phyloP scores from a whole-genome alignment of 345 rosid species.

The Lenwebbia sp. region DNA sequence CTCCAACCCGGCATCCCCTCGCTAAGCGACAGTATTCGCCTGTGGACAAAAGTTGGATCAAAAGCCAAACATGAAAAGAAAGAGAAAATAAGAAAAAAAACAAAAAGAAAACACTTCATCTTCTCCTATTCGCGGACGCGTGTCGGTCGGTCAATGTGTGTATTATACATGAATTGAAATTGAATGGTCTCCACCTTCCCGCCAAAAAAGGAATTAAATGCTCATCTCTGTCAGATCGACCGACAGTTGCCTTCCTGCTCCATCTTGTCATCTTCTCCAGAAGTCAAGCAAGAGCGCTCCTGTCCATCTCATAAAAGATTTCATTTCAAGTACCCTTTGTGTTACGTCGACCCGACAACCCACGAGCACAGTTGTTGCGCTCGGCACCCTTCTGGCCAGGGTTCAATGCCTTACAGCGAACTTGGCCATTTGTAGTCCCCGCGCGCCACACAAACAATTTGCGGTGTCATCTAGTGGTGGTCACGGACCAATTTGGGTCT shows the following conservation, averaged over 20 bases:
- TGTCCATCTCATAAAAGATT: not conserved
- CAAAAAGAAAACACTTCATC: not conserved
- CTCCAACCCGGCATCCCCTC: not conserved
- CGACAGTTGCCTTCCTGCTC: not conserved
- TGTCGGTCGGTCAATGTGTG: too few relatives aligned
- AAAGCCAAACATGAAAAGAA: not conserved
- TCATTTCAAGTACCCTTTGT: not conserved
- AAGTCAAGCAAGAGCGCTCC: not conserved
- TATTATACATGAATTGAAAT: not conserved
- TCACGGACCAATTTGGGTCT: too few relatives aligned
- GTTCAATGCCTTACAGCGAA: not conserved
- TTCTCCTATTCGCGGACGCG: not conserved
- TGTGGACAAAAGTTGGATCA: not conserved
- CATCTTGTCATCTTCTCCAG: not conserved
- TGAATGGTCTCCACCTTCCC: not conserved
- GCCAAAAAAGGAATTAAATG: not conserved
- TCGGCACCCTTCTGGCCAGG: not conserved
- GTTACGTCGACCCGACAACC: not conserved
- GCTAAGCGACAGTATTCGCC: too few relatives aligned
- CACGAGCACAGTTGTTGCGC: not conserved
- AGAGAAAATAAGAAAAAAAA: not conserved
- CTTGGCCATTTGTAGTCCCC: not conserved
- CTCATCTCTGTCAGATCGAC: not conserved
- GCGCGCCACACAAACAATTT: too few relatives aligned
- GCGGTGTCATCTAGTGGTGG: too few relatives aligned